Conservation (phyloP, 805 yeast genomes). For the Pichia nakasei region DNA sequence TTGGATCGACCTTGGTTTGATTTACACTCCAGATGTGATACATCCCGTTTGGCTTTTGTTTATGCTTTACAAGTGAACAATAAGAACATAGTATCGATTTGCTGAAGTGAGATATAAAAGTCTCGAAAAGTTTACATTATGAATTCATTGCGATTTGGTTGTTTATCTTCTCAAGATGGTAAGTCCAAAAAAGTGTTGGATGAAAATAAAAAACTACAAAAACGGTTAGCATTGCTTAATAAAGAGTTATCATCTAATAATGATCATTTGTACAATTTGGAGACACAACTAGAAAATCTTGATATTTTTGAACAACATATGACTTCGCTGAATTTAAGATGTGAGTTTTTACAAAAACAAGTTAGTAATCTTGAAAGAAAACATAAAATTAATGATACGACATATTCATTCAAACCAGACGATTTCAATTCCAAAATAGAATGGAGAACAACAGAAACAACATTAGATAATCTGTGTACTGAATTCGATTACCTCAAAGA, state of each 20-base stretch:
- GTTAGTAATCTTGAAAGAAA: constrained; percentile 21
- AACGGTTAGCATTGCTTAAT: constrained; percentile 14
- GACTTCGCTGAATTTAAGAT: constrained; percentile 24
- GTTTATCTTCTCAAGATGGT: background rate
- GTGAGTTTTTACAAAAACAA: constrained; percentile 29
- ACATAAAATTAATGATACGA: constrained; percentile 1
- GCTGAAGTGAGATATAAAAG: too few species aligned
- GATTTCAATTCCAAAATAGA: constrained; percentile 24
- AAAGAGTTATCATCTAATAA: constrained; percentile 15
- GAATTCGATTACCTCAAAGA: constrained; percentile 32
- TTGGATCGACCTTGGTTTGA: too few species aligned
- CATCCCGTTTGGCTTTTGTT: too few species aligned
- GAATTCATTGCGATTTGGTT: background rate
- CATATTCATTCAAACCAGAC: background rate
- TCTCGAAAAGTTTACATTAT: too few species aligned
- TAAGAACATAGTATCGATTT: too few species aligned
- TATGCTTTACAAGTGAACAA: too few species aligned
- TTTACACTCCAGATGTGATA: too few species aligned
- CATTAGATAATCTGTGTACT: constrained; percentile 33
- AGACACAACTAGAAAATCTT: constrained; percentile 19
- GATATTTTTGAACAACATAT: constrained; percentile 24
- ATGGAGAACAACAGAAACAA: constrained; percentile 38
- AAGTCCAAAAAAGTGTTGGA: background rate
- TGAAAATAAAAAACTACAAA: constrained; percentile 12
- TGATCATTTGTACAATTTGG: constrained; percentile 15